Percentiles rank a stretch among this genome's conserved stretches.
These are phyloP conservation scores for Kitagawia praeruptora DNA, from an alignment of 129 eudicot genomes.

Conservation along the genomic window DNA sequence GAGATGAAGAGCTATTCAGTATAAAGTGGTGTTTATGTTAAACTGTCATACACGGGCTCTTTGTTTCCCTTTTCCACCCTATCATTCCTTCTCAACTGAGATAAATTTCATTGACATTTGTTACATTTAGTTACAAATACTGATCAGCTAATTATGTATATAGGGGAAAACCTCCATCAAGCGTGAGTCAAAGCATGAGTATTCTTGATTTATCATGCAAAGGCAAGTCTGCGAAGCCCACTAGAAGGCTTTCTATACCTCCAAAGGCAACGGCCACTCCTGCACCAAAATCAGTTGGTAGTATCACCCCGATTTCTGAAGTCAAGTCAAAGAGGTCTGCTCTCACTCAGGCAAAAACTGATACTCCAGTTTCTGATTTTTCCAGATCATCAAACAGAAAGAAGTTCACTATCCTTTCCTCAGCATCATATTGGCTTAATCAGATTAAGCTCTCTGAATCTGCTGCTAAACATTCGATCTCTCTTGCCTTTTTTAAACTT, in stretches of 20 bases:
- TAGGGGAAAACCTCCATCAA: conserved; percentile 59
- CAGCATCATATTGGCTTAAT: conserved; percentile 86
- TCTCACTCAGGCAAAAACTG: conserved; percentile 28
- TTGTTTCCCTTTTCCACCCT: neutral
- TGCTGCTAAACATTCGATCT: conserved; percentile 64
- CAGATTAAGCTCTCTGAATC: conserved; percentile 88
- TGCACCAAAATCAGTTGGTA: conserved; percentile 41
- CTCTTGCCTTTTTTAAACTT: conserved; percentile 89
- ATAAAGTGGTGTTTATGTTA: neutral
- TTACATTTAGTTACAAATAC: neutral
- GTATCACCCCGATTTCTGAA: conserved; percentile 73
- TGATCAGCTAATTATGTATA: neutral
- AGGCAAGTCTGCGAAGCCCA: conserved; percentile 79
- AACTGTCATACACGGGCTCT: neutral
- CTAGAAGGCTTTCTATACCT: conserved; percentile 79
- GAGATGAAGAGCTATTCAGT: neutral
- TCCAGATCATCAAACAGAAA: conserved; percentile 44
- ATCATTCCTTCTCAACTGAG: neutral
- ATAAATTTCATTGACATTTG: neutral
- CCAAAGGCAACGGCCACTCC: conserved; percentile 52
- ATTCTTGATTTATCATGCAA: conserved; percentile 63
- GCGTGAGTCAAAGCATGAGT: conserved; percentile 67
- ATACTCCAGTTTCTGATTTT: conserved; percentile 63
- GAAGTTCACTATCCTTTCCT: conserved; percentile 56
- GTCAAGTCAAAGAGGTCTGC: conserved; percentile 42